Base-by-base conservation (phyloP, 768 basidiomycete genomes). In the Termitomyces sp. region DNA sequence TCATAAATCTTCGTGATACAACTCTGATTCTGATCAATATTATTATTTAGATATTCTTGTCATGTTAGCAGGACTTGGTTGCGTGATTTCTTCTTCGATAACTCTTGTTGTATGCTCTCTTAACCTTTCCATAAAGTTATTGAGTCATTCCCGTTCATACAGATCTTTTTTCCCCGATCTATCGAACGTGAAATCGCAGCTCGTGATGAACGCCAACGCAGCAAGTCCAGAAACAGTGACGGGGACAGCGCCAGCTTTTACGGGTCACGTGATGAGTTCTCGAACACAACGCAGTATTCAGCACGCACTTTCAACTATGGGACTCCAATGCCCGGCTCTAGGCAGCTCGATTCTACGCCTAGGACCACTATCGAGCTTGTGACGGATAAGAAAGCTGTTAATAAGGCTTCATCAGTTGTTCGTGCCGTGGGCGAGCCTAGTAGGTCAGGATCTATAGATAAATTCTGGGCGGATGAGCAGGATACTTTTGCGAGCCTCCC, bases 161-260 rank as follows among this genome's bases (percentile, higher is more conserved):
- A 91, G 89, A 90, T 92, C 36, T 93, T 93, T 77, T 93, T 92
- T 74, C 91, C 91, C 55, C 87, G 91, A 43, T 88, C 87, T 5
- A 79, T 87, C 46, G 80, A 88, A 70, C 74, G 79, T 20, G 88
- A 89, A 70, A 85, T 88, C 26, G 75, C 79, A 3, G 71, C 74
- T 4, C 77, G 73, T 28, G 84, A 87, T 51, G 78, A 77, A 43
- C 69, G 71, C 44, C 76, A 72, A 63, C 76, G 73, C n/a, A 67
- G 63, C 16, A 71, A 71, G 32, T 72, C 71, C 8, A 55, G 64
- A 20, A 71, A 72, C 20, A 71, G 71, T 13, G 60, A 61, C 10
- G 41, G 33, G 36, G 32, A 48, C 16, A 65, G 61, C 10, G 61
- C 67, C 16, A 68, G 65, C 30, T 47, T 68, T 33, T 60, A 63